A percentile compares a stretch with the other conserved stretches of the same genome.
Conservation (phyloP, 2,329 filamentous ascomycete species). For the Botrytis pseudocinerea region DNA sequence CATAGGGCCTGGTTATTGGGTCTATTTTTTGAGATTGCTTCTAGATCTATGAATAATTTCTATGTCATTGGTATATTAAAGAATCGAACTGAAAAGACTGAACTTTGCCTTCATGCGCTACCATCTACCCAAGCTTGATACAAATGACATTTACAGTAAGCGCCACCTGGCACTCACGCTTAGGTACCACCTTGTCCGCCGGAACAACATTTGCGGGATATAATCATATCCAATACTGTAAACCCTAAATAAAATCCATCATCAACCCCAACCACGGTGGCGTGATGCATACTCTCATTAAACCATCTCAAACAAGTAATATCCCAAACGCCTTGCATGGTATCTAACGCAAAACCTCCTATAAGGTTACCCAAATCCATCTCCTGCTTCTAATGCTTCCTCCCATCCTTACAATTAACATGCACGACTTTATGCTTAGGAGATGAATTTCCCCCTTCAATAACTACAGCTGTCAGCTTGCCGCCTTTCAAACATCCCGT, state of each 20-base stretch:
- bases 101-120: neutral
- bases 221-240: neutral
- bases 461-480: slow-evolving; percentile 72
- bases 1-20: neutral
- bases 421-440: slow-evolving; percentile 37
- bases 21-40: neutral
- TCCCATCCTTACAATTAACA: slow-evolving; percentile 38
- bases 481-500: slow-evolving; percentile 77
- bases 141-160: neutral
- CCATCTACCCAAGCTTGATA: neutral
- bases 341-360: slow-evolving; percentile 1
- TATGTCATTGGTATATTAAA: neutral
- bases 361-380: slow-evolving; percentile 2
- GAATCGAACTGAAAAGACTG: neutral
- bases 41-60: neutral
- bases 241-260: neutral
- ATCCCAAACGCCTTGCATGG: slow-evolving; percentile 1
- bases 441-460: slow-evolving; percentile 56
- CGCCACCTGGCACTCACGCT: neutral
- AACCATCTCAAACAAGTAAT: neutral
- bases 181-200: too few relatives aligned
- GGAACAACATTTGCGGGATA: neutral
- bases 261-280: neutral
- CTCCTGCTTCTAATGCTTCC: slow-evolving; percentile 15
- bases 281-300: neutral